A percentile compares a stretch with the other conserved stretches of the same genome.
phyloP scores from a whole-genome alignment of 2,329 filamentous ascomycete species.

The Monosporascus cannonballus region DNA sequence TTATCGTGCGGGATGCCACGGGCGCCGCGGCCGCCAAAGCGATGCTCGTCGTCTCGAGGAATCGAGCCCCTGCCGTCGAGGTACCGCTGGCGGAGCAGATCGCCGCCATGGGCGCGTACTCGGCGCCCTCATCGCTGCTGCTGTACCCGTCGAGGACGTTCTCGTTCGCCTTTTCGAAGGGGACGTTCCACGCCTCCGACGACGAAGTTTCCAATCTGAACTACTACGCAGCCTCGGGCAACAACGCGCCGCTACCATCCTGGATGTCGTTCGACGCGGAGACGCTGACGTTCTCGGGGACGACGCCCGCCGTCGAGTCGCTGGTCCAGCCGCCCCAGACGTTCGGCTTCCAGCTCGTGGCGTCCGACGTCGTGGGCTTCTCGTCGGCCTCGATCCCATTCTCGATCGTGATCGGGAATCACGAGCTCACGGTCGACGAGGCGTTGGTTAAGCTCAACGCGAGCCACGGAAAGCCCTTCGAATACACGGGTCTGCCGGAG shows the following conservation, averaged over 20 bases:
- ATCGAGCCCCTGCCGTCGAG: slow-evolving; percentile 45
- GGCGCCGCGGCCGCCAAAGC: slow-evolving; percentile 60
- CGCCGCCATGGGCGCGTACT: slow-evolving; percentile 50
- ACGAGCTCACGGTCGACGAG: slow-evolving; percentile 60
- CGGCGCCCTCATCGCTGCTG: slow-evolving; percentile 53
- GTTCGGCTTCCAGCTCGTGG: slow-evolving; percentile 67
- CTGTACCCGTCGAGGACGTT: slow-evolving; percentile 48
- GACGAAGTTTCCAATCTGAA: slow-evolving; percentile 37
- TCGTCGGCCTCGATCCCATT: slow-evolving; percentile 61
- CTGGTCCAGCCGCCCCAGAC: slow-evolving; percentile 62
- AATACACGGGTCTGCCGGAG: slow-evolving; percentile 44
- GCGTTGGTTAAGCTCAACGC: slow-evolving; percentile 52
- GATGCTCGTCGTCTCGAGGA: slow-evolving; percentile 63
- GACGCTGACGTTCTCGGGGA: slow-evolving; percentile 63
- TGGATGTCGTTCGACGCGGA: slow-evolving; percentile 72
- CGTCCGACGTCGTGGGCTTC: slow-evolving; percentile 76
- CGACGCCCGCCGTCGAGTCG: slow-evolving; percentile 58
- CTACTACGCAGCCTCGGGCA: slow-evolving; percentile 71
- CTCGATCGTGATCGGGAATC: slow-evolving; percentile 64
- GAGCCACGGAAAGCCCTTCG: slow-evolving; percentile 44
- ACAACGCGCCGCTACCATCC: slow-evolving; percentile 78
- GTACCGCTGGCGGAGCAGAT: slow-evolving; percentile 55
- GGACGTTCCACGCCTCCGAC: slow-evolving; percentile 57
- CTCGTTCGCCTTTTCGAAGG: slow-evolving; percentile 43
- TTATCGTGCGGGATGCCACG: slow-evolving; percentile 63